These are phyloP conservation scores for Auriculariales sp. DNA, from an alignment of 768 basidiomycete species.

Conservation along the genomic window DNA sequence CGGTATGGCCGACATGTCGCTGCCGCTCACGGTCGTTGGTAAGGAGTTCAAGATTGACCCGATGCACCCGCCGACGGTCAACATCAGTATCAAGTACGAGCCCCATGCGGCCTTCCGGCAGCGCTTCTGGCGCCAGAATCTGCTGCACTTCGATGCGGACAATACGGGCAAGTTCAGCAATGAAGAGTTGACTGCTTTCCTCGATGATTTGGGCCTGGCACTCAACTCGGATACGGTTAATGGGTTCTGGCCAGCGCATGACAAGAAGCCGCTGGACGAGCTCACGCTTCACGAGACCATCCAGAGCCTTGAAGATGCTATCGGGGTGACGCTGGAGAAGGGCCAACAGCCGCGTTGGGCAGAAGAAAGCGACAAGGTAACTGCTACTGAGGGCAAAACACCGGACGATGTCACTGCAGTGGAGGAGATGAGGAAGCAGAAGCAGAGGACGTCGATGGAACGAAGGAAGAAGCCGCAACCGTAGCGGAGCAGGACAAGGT, in stretches of 20 bases:
- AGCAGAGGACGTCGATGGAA: no score
- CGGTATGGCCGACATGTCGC: conserved; percentile 22
- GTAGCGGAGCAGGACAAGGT: background rate
- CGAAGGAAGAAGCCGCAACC: no score
- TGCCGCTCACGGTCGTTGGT: conserved; percentile 18
- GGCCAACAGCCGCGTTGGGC: background rate
- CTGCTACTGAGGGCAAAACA: no score
- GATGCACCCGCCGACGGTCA: conserved; percentile 19
- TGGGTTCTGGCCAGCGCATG: conserved; percentile 22
- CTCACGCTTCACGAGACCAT: conserved; percentile 27
- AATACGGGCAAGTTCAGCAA: conserved; percentile 22
- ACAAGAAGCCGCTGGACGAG: conserved; percentile 21
- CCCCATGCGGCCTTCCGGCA: conserved; percentile 27
- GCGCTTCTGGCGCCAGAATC: conserved; percentile 24
- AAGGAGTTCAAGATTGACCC: conserved; percentile 22
- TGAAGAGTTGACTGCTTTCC: conserved; percentile 29
- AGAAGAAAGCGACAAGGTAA: no score
- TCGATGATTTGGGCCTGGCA: conserved; percentile 32
- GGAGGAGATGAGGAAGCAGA: no score
- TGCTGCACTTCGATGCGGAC: conserved; percentile 29
- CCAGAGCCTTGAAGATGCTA: conserved; percentile 23
- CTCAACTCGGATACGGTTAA: conserved; percentile 24
- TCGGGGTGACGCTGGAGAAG: background rate
- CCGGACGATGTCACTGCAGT: no score
- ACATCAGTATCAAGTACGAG: conserved; percentile 26